Evolutionary conservation across 805 yeast genomes (phyloP).

Genomic region (Sungouiozyma intestinalis): DNA sequence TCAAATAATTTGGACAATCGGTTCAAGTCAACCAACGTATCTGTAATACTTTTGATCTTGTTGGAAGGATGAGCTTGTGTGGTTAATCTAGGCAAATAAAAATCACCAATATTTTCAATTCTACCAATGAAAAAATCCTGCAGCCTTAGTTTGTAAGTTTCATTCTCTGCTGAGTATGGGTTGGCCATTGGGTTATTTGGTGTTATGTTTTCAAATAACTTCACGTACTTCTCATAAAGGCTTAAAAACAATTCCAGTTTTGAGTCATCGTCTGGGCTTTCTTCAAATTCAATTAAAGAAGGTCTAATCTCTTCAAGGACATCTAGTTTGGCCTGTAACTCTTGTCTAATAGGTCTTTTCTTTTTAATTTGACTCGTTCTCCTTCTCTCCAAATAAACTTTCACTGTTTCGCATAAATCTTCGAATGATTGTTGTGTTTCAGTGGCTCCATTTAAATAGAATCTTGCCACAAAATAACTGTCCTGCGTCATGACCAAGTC

Average conservation of each 20-base stretch:
- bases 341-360: conserved; percentile 13
- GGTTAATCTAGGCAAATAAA: conserved; percentile 22
- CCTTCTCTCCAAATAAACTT: conserved; percentile 17
- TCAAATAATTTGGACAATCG: conserved; percentile 12
- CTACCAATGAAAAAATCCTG: conserved; percentile 26
- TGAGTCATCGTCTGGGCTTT: conserved; percentile 2
- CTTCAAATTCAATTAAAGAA: conserved; percentile 9
- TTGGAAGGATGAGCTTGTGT: conserved; percentile 1
- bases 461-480: conserved; percentile 21
- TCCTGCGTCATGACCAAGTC: conserved; percentile 22
- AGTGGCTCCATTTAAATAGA: conserved; percentile 16
- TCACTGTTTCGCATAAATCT: conserved; percentile 18
- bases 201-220: conserved; percentile 17
- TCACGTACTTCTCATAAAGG: conserved; percentile 20
- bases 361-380: conserved; percentile 16
- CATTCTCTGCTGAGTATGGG: conserved; percentile 17
- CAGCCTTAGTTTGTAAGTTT: conserved; percentile 19
- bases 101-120: conserved; percentile 25
- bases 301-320: conserved; percentile 14
- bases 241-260: conserved; percentile 7
- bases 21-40: conserved; percentile 10
- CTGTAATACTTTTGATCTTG: neutral
- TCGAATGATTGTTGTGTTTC: conserved; percentile 16
- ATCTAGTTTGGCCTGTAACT: conserved; percentile 13
- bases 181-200: conserved; percentile 21